Percentiles rank a stretch among this genome's conserved stretches.
Evolutionary conservation across 345 rosid species (phyloP).

Genomic region (Brassica cretica): DNA sequence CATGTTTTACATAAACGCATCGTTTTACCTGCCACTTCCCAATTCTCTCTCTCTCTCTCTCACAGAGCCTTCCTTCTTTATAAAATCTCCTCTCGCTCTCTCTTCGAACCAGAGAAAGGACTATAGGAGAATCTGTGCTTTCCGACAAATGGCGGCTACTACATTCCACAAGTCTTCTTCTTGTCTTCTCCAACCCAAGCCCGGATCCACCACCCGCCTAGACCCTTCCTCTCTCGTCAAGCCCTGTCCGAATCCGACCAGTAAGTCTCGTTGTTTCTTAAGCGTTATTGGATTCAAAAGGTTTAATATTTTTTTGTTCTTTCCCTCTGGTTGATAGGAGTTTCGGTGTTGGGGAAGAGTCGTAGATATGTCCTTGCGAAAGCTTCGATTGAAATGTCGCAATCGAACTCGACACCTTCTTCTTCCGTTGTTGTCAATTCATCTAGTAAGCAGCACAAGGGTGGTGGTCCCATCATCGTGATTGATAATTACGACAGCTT

Average conservation of each 20-base stretch:
- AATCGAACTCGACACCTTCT: slow-evolving; percentile 36
- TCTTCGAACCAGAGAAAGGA: slow-evolving; percentile 16
- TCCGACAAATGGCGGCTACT: slow-evolving; percentile 43
- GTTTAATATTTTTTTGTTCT: neutral
- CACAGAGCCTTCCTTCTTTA: neutral
- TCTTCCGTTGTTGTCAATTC: slow-evolving; percentile 32
- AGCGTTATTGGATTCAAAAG: neutral
- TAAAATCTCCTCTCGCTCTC: neutral
- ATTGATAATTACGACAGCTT: slow-evolving; percentile 96
- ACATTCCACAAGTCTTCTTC: slow-evolving; percentile 31
- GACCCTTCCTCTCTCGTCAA: slow-evolving; percentile 28
- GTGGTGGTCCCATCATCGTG: slow-evolving; percentile 59
- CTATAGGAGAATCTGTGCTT: neutral
- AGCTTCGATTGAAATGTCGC: slow-evolving; percentile 43
- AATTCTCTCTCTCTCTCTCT: neutral
- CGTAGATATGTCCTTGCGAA: slow-evolving; percentile 42
- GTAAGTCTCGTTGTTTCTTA: slow-evolving; percentile 20
- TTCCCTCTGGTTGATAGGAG: slow-evolving; percentile 38
- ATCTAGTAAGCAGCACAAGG: slow-evolving; percentile 34
- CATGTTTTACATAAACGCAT: slow-evolving; percentile 31
- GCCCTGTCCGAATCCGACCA: slow-evolving; percentile 19
- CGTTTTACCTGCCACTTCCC: slow-evolving; percentile 34
- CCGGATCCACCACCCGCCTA: slow-evolving; percentile 26
- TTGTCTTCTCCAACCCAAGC: slow-evolving; percentile 35
- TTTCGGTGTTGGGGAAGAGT: slow-evolving; percentile 43